Conservation (phyloP, 768 basidiomycete genomes). For the Lanmaoa pseudosensibilis region DNA sequence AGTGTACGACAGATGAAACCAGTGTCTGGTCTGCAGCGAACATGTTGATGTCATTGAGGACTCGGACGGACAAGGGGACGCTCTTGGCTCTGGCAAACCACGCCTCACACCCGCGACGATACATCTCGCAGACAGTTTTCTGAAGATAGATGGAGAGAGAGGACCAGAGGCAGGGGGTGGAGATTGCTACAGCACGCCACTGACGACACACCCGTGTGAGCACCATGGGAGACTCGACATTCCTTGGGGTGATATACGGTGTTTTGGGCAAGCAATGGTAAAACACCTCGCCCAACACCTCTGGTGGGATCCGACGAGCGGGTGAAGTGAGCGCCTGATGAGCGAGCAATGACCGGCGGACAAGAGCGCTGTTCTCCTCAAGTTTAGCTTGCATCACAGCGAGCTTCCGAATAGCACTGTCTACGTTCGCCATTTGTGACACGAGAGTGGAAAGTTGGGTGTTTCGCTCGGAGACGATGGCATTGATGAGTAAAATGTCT, state of each 20-base stretch:
- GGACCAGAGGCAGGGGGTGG: slow-evolving; percentile 34
- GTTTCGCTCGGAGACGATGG: slow-evolving; percentile 20
- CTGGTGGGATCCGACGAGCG: slow-evolving; percentile 26
- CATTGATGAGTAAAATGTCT: slow-evolving; percentile 19
- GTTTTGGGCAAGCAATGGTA: slow-evolving; percentile 26
- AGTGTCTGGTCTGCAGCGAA: slow-evolving; percentile 1
- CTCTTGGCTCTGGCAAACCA: slow-evolving; percentile 33
- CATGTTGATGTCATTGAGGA: slow-evolving; percentile 27
- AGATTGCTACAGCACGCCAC: slow-evolving; percentile 33
- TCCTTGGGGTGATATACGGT: slow-evolving; percentile 26
- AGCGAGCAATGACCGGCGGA: slow-evolving; percentile 23
- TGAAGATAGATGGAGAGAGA: slow-evolving; percentile 27
- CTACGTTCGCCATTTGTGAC: slow-evolving; percentile 19
- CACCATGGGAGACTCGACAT: slow-evolving; percentile 25
- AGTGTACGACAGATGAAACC: slow-evolving; percentile 10
- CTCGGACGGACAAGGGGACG: slow-evolving; percentile 25
- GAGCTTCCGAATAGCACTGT: slow-evolving; percentile 21
- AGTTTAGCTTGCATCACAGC: slow-evolving; percentile 16
- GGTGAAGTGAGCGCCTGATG: slow-evolving; percentile 27
- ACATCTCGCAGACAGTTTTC: slow-evolving; percentile 1
- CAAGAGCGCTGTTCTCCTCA: slow-evolving; percentile 14
- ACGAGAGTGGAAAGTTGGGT: slow-evolving; percentile 22
- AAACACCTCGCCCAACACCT: slow-evolving; percentile 34
- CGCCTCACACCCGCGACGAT: slow-evolving; percentile 22
- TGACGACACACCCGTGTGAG: slow-evolving; percentile 29